Base-by-base conservation (phyloP, 1,284 basidiomycete genomes). In the Apiotrichum montevideense region DNA sequence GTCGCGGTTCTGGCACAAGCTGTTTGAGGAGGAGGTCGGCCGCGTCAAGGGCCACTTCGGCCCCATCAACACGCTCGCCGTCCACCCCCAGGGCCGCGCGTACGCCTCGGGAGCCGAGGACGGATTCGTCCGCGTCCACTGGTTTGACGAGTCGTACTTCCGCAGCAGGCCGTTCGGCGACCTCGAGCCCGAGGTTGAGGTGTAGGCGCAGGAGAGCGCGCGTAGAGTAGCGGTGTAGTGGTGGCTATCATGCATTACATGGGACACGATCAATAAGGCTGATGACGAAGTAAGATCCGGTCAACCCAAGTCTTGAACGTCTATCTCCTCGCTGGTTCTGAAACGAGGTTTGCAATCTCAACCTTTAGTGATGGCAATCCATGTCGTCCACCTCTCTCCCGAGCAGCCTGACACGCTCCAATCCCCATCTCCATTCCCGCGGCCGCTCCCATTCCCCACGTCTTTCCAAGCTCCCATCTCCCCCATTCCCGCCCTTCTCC, bases 71-170 rank as follows among this genome's bases (percentile, higher is more conserved):
- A 98, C 96, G 83, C 87, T 98, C 61, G 94, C 94, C 35, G 86
- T 95, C 6, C 92, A 96, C 71, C 95, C 96, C 10, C 81, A 84
- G 51, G 93, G 94, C 46, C 88, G 85, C 51, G 84, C 83, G 51
- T 98, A 94, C 71, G 91, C 94, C 11, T 95, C 91, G 3, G 96
- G 96, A 47, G 88, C 92, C 69, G 96, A 99, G 78, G 96, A 98
- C 72, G 94, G 93, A 50, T 97, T 91, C 77, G 85, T 95, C 45
- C 85, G 91, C 46, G 86, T 96, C 59, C 90, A 94, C 76, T 79
- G 79, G 76, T 94, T 87, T 69, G 92, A 95, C 70, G 90, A 93
- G 61, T 87, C 85, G 52, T 95, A 95, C 77, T 93, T 89, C 83
- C 87, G 83, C 62, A 83, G 87, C 57, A 86, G 86, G 79, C 90